A percentile compares a stretch with the other conserved stretches of the same genome.
Evolutionary conservation across 495 filamentous ascomycete genomes (phyloP).

Genomic region (Ramalina intermedia): DNA sequence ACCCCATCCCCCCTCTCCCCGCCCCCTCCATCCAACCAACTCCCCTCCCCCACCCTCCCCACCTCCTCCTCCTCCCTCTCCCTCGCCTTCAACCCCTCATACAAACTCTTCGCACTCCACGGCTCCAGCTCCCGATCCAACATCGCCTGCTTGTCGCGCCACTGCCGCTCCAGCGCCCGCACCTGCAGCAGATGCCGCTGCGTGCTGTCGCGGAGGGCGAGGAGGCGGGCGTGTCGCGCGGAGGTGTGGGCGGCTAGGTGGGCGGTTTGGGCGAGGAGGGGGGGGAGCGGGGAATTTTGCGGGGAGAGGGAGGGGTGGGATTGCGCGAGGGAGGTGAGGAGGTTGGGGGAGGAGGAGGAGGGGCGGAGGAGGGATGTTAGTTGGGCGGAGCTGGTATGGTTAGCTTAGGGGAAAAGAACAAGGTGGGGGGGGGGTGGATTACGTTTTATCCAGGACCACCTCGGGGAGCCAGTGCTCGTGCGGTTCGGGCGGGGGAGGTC

Average conservation of each 20-base stretch:
- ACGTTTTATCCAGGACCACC: constrained; percentile 64
- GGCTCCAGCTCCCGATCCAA: constrained; percentile 76
- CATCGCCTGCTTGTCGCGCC: constrained; percentile 72
- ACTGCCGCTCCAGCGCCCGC: constrained; percentile 77
- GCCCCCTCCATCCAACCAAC: constrained; percentile 61
- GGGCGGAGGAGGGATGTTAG: background rate
- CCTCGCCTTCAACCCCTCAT: constrained; percentile 58
- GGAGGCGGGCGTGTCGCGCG: constrained; percentile 44
- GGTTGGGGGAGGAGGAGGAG: constrained; percentile 38
- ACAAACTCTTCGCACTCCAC: constrained; percentile 72
- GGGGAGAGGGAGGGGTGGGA: constrained; percentile 48
- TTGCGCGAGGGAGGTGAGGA: constrained; percentile 46
- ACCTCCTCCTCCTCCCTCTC: constrained; percentile 74
- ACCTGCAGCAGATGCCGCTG: constrained; percentile 72
- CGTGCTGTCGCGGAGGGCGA: constrained; percentile 45
- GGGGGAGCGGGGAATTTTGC: constrained; percentile 41
- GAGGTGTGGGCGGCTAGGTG: constrained; percentile 54
- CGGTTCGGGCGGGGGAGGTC: constrained; percentile 8
- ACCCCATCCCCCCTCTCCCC: constrained; percentile 19
- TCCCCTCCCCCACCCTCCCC: constrained; percentile 72
- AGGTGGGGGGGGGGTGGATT: constrained; percentile 36
- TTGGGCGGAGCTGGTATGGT: constrained; percentile 14
- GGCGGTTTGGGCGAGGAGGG: constrained; percentile 35
- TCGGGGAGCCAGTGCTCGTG: constrained; percentile 46
- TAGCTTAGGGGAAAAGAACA: constrained; percentile 38